Evolutionary conservation across 306 rosid species (phyloP), one percentile per base, ranked within the genome.

Genomic region (Quercus cerris): DNA sequence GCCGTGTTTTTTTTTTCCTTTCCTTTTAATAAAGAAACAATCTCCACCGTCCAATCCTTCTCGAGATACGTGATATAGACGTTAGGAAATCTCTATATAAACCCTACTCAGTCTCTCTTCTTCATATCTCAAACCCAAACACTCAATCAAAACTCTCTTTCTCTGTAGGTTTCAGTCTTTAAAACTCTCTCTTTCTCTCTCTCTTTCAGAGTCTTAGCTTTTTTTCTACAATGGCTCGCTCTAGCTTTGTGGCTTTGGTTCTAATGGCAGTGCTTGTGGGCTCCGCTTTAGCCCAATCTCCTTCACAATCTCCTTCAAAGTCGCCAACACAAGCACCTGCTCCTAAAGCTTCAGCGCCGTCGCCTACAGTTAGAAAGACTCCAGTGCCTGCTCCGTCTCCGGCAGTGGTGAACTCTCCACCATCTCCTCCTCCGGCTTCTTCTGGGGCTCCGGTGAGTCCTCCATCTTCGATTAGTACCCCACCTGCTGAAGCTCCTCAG

Each of bases 231-330:
- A 88, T 90, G 94, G 92, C 94, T 56, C 20, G 51, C 19, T 61
- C 57, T 63, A 59, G 79, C 71, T 19, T 75, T 10, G 67, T 74
- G 10, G 33, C 84, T 18, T 80, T 87, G 76, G 75, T 87, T 13
- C 44, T 86, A 1, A 73, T 85, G 1, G 78, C 87, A 58, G 33
- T 90, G 74, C 64, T 88, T 41, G 77, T 87, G 5, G 68, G 69
- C 79, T 35, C 84, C 22, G 51, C 85, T 28, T 0, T 78, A 4
- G 92, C 91, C 56, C 89, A 81, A 55, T 82, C 91, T 30, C 92
- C 94, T 15, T 57, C 85, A 0, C 35, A 85, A 0, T 73, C 91
- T 6, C 91, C 78, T 4, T 75, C 84, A 5, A 79, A 75, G 2
- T 80, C 46, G 11, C 46, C 67, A 80, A 10, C 63, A 6, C 18